Base-by-base conservation (phyloP, 139 green algal genomes). In the Prasinococcaceae sp. region DNA sequence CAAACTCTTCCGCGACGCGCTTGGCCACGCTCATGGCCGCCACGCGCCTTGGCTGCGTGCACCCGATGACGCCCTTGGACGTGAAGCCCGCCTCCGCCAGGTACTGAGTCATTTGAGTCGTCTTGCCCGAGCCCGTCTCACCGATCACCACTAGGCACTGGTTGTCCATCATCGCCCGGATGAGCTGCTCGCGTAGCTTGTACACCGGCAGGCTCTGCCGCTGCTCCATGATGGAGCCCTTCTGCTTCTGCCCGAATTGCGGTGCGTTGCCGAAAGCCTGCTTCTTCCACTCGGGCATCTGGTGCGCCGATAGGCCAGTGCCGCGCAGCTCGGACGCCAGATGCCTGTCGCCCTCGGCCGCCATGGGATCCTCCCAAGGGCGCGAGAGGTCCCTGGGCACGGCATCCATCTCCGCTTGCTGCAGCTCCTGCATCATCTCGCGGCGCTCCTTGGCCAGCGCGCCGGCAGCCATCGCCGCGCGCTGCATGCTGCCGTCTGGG, bases 361-460 rank as follows among this genome's bases (percentile, higher is more conserved):
- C 80, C 81, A 98, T 90, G 47, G 66, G 79, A 78, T 95, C 88
- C 74, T 97, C 85, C 90, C 90, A 98, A 4, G 90, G 88, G 29
- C 84, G 63, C 5, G 61, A 83, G 8, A 97, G 69, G 68, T 98
- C 90, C 66, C 86, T 85, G 39, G 87, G 86, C 35, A 95, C 84
- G 49, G 82, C 14, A 29, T 38, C 32, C 32, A 38, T 8, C 32
- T 17, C 32, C 32, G 32, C 32, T 10, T 10, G 32, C 32, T 38
- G 8, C 32, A 17, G 32, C 32, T 38, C 8, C 32, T 38, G 8
- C 32, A 8, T 38, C 83, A 98, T 72, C 72, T 98, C 90, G 1
- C 88, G 69, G 27, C 90, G 68, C 74, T 98, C 90, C 80, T 98
- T 96, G 33, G 86, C 75, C 56, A 98, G 63, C 10, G 88, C 84